Percentiles rank a stretch among this genome's conserved stretches.
phyloP scores from a whole-genome alignment of 495 filamentous ascomycete genomes.

The Aspergillus bertholletiae region DNA sequence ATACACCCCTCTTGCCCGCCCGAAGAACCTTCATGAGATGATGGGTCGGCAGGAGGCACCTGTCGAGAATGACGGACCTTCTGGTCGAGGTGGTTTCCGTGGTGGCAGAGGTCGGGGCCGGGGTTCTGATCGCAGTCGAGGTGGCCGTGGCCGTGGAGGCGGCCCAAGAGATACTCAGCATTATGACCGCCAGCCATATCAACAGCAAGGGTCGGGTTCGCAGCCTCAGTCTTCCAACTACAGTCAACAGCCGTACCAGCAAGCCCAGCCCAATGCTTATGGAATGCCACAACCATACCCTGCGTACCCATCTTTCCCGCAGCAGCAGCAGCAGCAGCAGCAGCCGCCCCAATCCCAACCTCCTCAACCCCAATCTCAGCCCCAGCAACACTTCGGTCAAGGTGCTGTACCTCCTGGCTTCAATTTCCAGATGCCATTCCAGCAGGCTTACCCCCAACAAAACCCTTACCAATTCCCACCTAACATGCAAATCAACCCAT shows the following conservation, averaged over 20 bases:
- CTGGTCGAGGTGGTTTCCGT: conserved; percentile 28
- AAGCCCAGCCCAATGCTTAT: conserved; percentile 23
- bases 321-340: conserved; percentile 28
- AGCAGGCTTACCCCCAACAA: conserved; percentile 32
- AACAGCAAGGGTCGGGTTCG: conserved; percentile 23
- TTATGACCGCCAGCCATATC: conserved; percentile 33
- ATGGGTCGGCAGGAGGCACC: conserved; percentile 44
- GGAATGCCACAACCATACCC: conserved; percentile 30
- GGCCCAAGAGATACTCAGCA: conserved; percentile 43
- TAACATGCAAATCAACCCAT: conserved; percentile 64
- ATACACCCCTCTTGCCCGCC: conserved; percentile 67
- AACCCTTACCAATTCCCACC: conserved; percentile 36
- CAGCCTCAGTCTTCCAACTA: conserved; percentile 21
- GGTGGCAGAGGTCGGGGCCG: conserved; percentile 39
- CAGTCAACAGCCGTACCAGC: conserved; percentile 15
- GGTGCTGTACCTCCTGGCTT: conserved; percentile 28
- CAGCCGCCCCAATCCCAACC: conserved; percentile 35
- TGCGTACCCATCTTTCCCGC: conserved; percentile 18
- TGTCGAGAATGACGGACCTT: conserved; percentile 38
- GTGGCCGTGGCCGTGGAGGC: conserved; percentile 48
- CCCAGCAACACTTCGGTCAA: conserved; percentile 27
- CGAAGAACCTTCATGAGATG: conserved; percentile 54
- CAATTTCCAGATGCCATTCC: conserved; percentile 40
- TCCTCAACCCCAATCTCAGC: conserved; percentile 27
- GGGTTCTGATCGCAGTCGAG: conserved; percentile 44